Base-by-base conservation (phyloP, 2,329 filamentous ascomycete species). In the Sporothrix inflata region DNA sequence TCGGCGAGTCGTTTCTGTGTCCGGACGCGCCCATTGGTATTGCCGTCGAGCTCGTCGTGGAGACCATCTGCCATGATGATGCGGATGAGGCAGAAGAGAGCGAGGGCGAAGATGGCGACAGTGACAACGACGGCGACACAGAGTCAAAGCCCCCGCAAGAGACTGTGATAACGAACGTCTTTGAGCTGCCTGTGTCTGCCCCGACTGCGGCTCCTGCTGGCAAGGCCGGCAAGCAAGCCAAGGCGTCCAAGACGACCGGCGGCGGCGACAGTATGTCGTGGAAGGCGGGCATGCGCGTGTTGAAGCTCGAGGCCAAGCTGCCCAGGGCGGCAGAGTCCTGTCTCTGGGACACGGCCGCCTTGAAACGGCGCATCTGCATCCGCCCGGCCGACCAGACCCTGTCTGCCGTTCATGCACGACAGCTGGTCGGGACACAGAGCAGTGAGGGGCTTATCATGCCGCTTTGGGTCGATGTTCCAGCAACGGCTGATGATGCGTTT, bases 1-100 rank as follows among this genome's bases (percentile, higher is more conserved):
- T 89, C 1, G 86, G 87, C 42, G 87, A 89, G 76, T 81, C 85
- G 0, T 87, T 87, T 67, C 82, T 89, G 12, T 79, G 75, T n/a
- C 84, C 85, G 0, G 79, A 81, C 16, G 77, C 78, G 21, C 82
- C 85, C 4, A 73, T 88, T n/a, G 79, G 81, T 16, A 79, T 89
- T 3, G 77, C 76, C 11, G 77, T 83, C 16, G 74, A 77, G 61
- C 67, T 77, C 12, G 71, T 79, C 19, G 24, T 61, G 4, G 70
- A 70, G 34, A 16, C n/a, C 7, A 38, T 21, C 21, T 27, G 21
- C 30, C n/a, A 12, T 34, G 34, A 12, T 6, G 42, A 71, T n/a
- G 6, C 53, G 40, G 63, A 66, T 6, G 27, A 4, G 3, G 11
- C 12, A 1, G 47, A 42, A 14, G 60, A 60, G 16, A 34, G 30